Percentiles rank a stretch among this genome's conserved stretches.
Evolutionary conservation across 495 filamentous ascomycete genomes (phyloP).

Genomic region (Chaetomium tenue): DNA sequence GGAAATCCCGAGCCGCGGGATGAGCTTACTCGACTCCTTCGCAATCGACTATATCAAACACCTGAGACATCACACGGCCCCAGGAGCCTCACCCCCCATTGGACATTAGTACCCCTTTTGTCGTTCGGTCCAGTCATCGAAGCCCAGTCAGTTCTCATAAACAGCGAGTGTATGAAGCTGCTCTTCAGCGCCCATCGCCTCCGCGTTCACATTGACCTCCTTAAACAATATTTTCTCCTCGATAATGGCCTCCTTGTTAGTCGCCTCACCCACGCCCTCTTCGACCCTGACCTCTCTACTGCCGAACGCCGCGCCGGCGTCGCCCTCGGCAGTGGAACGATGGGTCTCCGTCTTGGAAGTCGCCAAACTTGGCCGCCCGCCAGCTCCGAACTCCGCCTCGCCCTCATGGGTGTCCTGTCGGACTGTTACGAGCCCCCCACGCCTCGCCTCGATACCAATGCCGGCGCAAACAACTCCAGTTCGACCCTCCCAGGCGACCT

Average conservation of each 20-base stretch:
- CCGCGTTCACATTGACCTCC: slow-evolving; percentile 70
- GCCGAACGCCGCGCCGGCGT: slow-evolving; percentile 70
- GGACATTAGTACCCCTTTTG: slow-evolving; percentile 66
- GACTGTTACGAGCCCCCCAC: slow-evolving; percentile 60
- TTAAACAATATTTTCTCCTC: slow-evolving; percentile 77
- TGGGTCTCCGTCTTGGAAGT: slow-evolving; percentile 75
- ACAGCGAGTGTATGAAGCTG: slow-evolving; percentile 71
- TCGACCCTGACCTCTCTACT: slow-evolving; percentile 77
- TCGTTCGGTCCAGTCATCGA: slow-evolving; percentile 73
- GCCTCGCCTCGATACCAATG: slow-evolving; percentile 3
- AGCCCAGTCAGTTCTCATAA: slow-evolving; percentile 72
- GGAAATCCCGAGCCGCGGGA: slow-evolving; percentile 29
- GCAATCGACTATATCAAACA: slow-evolving; percentile 31
- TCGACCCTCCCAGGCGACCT: slow-evolving; percentile 74
- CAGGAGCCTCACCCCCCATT: slow-evolving; percentile 61
- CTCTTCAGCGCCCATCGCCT: slow-evolving; percentile 75
- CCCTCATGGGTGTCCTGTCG: slow-evolving; percentile 79
- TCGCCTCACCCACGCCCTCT: slow-evolving; percentile 76
- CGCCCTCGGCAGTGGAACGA: slow-evolving; percentile 63
- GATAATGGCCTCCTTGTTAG: slow-evolving; percentile 80
- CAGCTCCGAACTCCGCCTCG: slow-evolving; percentile 83
- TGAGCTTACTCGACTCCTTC: slow-evolving; percentile 35
- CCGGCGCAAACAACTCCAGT: slow-evolving; percentile 25
- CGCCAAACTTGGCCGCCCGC: slow-evolving; percentile 87
- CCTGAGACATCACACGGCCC: neutral